Conservation (phyloP, 306 rosid species). For the Corylus heterophylla region DNA sequence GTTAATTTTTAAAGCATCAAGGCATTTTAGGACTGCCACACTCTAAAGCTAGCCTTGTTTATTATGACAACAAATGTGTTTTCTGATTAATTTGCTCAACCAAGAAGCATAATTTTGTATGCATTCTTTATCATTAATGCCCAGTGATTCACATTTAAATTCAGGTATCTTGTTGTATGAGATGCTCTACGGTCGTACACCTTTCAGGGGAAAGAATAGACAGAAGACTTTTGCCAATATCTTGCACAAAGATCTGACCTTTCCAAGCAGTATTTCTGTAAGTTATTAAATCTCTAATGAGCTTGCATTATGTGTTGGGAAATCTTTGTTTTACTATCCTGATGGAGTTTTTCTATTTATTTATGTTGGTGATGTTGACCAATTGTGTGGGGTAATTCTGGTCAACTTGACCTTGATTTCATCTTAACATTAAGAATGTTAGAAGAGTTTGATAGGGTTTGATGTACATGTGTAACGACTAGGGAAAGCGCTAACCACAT, state of each 20-base stretch:
- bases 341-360: not conserved
- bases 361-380: not conserved
- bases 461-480: too few species aligned
- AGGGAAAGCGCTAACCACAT: too few species aligned
- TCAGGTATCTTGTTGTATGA: conserved; percentile 89
- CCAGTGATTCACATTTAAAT: conserved; percentile 26
- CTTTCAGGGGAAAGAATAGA: conserved; percentile 91
- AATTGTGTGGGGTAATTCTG: not conserved
- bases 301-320: not conserved
- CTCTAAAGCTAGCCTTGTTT: not conserved
- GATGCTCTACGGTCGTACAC: conserved; percentile 96
- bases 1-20: not conserved
- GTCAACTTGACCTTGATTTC: not conserved
- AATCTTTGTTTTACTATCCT: not conserved
- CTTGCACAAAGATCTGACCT: conserved; percentile 91
- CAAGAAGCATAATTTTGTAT: not conserved
- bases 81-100: not conserved
- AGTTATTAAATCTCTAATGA: not conserved
- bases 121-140: not conserved
- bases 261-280: conserved; percentile 91
- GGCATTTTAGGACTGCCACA: not conserved
- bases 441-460: too few species aligned
- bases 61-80: not conserved
- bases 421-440: not conserved
- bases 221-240: conserved; percentile 85